phyloP scores from a whole-genome alignment of 495 filamentous ascomycete species.

The Rhypophila decipiens region DNA sequence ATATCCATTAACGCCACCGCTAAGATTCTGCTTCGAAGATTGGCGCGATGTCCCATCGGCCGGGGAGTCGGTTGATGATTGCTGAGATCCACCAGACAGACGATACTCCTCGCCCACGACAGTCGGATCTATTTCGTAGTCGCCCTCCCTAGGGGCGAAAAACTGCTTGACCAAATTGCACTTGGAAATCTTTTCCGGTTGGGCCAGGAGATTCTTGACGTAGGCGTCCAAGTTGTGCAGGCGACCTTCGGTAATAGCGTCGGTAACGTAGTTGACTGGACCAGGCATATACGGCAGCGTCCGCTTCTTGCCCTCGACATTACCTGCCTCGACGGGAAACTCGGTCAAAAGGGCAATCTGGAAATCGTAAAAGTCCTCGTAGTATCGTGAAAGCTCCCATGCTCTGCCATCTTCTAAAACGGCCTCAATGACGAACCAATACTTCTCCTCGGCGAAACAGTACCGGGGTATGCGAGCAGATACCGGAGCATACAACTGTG shows the following conservation, averaged over 20 bases:
- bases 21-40: slow-evolving; percentile 67
- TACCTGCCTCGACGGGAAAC: slow-evolving; percentile 89
- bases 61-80: slow-evolving; percentile 55
- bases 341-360: slow-evolving; percentile 92
- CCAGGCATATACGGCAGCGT: slow-evolving; percentile 98
- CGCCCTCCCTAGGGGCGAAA: slow-evolving; percentile 82
- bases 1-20: slow-evolving; percentile 44
- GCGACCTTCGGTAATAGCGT: slow-evolving; percentile 89
- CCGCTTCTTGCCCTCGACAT: slow-evolving; percentile 65
- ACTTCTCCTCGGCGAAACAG: slow-evolving; percentile 95
- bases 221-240: slow-evolving; percentile 90
- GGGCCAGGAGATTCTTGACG: slow-evolving; percentile 79
- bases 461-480: slow-evolving; percentile 85
- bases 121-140: slow-evolving; percentile 81
- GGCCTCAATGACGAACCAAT: slow-evolving; percentile 96
- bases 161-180: slow-evolving; percentile 80
- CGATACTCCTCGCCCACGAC: slow-evolving; percentile 61
- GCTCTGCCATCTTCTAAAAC: slow-evolving; percentile 83
- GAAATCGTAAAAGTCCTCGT: slow-evolving; percentile 98
- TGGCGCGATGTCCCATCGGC: slow-evolving; percentile 59
- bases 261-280: slow-evolving; percentile 94
- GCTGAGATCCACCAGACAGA: slow-evolving; percentile 63
- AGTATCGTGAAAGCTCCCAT: slow-evolving; percentile 90
- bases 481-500: slow-evolving; percentile 46
- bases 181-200: slow-evolving; percentile 75